Evolutionary conservation across 2,329 filamentous ascomycete species (phyloP), one percentile per base, ranked within the genome.

Genomic region (Exophiala dermatitidis): DNA sequence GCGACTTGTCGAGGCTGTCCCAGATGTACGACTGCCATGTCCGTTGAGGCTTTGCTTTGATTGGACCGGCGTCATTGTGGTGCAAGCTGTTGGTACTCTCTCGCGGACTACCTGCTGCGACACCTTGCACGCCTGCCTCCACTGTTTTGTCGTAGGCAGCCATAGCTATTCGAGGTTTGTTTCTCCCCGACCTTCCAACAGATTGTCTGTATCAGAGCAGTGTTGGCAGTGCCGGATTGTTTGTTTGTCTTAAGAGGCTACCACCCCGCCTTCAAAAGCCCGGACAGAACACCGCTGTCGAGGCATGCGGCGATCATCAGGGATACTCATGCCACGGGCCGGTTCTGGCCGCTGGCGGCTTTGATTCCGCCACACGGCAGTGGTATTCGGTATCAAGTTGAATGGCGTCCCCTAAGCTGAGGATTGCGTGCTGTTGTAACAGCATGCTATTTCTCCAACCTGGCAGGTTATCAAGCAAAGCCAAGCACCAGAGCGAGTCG

Each of bases 1-100:
- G 73, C 1, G 72, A 69, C 57, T 78, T 78, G 59, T 79, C 77
- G 19, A 77, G 69, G 1, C 72, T 75, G 64, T 79, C 76, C 76
- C 75, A 78, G 43, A 79, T 65, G 51, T 77, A 78, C 57, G 70
- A 72, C 43, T 71, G 67, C 75, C 74, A 77, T 67, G 64, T 75
- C 5, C 65, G 59, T 57, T 70, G 71, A 2, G 57, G 60, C 3
- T 60, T 48, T 48, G 63, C 57, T 40, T 66, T 64, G 28, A 65
- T 50, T 5, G 62, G 19, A 4, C 54, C 53, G 6, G 49, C 32
- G 43, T n/a, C 37, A 19, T 53, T 38, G 2, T 37, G 41, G 12
- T 57, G 26, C 5, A 40, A 52, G 32, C 46, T 41, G 5, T 38
- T 42, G 5, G 10, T 41, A 12, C 47, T 49, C 19, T 37, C 43